These are phyloP conservation scores for Nyctanthes arbortristis DNA, from an alignment of 257 asterid species.

Conservation along the genomic window DNA sequence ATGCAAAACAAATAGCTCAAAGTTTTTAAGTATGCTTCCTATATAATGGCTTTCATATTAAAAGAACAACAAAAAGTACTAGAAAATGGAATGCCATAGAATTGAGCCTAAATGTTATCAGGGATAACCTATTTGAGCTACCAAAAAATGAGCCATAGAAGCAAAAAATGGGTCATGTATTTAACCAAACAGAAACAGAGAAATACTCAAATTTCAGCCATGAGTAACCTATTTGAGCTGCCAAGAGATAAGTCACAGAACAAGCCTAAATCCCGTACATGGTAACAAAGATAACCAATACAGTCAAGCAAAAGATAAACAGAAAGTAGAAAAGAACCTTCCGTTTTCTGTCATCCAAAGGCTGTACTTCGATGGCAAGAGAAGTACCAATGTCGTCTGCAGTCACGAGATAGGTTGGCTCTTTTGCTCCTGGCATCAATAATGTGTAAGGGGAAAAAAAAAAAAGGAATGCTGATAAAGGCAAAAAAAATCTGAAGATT, in stretches of 20 bases:
- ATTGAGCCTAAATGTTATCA: neutral
- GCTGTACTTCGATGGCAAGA: conserved; percentile 99
- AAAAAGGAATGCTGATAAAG: conserved; percentile 14
- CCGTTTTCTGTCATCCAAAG: conserved; percentile 94
- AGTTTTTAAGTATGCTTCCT: neutral
- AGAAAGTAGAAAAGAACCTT: conserved; percentile 52
- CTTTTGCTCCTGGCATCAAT: conserved; percentile 82
- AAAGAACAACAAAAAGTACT: neutral
- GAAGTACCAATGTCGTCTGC: conserved; percentile 90
- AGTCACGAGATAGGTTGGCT: conserved; percentile 87
- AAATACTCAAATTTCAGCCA: neutral
- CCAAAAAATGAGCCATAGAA: neutral
- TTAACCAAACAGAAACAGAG: neutral
- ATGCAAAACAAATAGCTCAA: neutral
- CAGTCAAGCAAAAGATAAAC: neutral
- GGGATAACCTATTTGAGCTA: neutral
- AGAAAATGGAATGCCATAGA: neutral
- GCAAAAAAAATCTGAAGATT: neutral
- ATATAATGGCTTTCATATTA: neutral
- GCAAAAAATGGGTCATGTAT: neutral
- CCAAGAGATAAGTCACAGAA: neutral
- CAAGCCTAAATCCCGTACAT: neutral
- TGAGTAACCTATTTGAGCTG: neutral
- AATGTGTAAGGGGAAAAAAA: conserved; percentile 24
- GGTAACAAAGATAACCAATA: conserved; percentile 3